Evolutionary conservation across 805 yeast species (phyloP), one percentile per base, ranked within the genome.

Genomic region (Barnettozyma sp.): DNA sequence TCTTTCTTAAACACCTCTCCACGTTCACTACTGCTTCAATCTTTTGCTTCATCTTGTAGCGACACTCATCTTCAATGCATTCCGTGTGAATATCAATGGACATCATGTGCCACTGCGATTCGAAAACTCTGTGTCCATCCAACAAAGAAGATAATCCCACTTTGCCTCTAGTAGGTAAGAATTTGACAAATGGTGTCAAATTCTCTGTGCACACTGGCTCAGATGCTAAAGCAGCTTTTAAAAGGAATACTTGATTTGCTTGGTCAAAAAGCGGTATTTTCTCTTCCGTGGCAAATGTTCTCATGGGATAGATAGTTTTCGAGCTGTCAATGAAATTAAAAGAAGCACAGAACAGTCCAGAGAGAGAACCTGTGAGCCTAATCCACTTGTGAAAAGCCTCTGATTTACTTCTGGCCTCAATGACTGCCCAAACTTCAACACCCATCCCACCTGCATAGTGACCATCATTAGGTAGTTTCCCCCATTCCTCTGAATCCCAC

Each of bases 201-300:
- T 92, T 92, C 57, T 92, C 98, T 0, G 98, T 92, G 59, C 98
- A 92, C 13, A 92, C 78, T 0, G 97, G 95, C 54, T 92, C 98
- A 42, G 90, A 75, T 1, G 98, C 96, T 33, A 92, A 70, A 0
- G 96, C 83, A 6, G 96, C 95, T 42, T 94, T 69, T 43, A 88
- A 54, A 15, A 80, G 59, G 49, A 66, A 82, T 18, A 78, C 52
- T 5, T 65, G 54, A 38, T 72, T 70, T 2, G 39, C 33, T 21
- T 44, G 33, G 34, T 55, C 41, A 27, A 60, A 49, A 5, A 60
- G 17, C 2, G 65, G 57, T 7, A 57, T 39, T 3, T 42, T 35
- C 18, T 48, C 41, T 14, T 31, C 43, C 9, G 58, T 55, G 12
- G 42, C 48, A 36, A 56, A 54, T 7, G 73, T 49, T 21, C 63